Conservation (phyloP, 2,329 filamentous ascomycete genomes). For the Leptographium procerum region DNA sequence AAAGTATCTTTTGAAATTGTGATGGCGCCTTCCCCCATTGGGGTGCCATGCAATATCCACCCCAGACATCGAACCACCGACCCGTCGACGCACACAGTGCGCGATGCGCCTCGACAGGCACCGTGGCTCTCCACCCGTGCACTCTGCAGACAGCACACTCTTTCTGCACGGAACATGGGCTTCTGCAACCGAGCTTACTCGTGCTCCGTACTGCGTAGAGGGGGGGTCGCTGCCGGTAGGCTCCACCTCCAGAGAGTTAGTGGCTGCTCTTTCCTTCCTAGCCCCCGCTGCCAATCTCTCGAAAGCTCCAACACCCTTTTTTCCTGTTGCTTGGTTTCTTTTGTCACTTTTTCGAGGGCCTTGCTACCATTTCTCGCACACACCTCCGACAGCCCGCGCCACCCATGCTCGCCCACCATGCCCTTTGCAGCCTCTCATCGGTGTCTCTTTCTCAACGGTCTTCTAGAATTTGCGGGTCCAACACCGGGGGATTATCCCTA, state of each 20-base stretch:
- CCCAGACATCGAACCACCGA: not conserved
- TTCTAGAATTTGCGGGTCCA: conserved; percentile 34
- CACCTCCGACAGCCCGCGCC: not conserved
- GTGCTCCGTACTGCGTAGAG: not conserved
- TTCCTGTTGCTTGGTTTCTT: conserved; percentile 1
- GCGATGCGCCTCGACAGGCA: not conserved
- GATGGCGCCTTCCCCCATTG: not conserved
- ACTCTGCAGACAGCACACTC: not conserved
- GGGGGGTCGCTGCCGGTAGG: conserved; percentile 10
- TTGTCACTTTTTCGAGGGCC: not conserved
- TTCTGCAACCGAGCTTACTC: conserved; percentile 13
- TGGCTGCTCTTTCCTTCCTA: conserved; percentile 12
- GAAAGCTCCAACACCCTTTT: not conserved
- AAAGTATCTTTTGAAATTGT: not conserved
- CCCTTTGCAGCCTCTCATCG: conserved; percentile 24
- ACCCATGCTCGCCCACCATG: conserved; percentile 25
- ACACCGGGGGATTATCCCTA: conserved; percentile 33
- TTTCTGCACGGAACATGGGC: not conserved
- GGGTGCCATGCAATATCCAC: not conserved
- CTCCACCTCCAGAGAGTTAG: conserved; percentile 10
- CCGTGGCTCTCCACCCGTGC: not conserved
- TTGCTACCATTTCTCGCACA: not conserved
- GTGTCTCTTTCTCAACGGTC: conserved; percentile 33
- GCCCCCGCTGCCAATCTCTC: conserved; percentile 13
- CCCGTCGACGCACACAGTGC: not conserved